A percentile compares a stretch with the other conserved stretches of the same genome.
Conservation (phyloP, 106 monocot genomes). For the Xerophyta viscosa region DNA sequence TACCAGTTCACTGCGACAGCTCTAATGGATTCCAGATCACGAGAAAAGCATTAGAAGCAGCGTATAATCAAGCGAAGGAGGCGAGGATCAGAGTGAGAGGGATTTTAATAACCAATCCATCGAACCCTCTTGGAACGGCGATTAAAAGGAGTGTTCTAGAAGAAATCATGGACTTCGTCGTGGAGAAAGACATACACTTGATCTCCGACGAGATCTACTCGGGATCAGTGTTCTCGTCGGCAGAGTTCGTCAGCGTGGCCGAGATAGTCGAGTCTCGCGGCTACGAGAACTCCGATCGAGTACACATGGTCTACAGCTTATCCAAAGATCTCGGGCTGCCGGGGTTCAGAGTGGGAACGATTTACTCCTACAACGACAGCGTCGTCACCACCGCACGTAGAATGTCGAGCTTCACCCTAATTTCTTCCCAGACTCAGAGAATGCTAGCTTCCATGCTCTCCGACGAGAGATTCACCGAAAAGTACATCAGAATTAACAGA, state of each 20-base stretch:
- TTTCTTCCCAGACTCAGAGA: conserved; percentile 71
- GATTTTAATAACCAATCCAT: conserved; percentile 57
- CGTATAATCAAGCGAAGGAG: conserved; percentile 20
- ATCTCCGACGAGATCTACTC: conserved; percentile 90
- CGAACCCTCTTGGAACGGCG: conserved; percentile 48
- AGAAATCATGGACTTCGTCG: conserved; percentile 35
- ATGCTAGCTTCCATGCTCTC: conserved; percentile 56
- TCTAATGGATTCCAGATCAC: conserved; percentile 52
- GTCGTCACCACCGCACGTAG: conserved; percentile 67
- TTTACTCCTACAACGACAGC: conserved; percentile 61
- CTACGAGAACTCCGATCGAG: conserved; percentile 14
- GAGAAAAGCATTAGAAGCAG: conserved; percentile 21
- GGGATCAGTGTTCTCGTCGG: conserved; percentile 59
- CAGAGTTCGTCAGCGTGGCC: conserved; percentile 62
- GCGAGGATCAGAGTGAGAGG: conserved; percentile 24
- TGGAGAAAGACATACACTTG: conserved; percentile 52
- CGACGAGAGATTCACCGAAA: conserved; percentile 40
- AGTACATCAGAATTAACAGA: conserved; percentile 49
- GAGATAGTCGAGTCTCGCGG: conserved; percentile 35
- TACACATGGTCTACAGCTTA: conserved; percentile 82
- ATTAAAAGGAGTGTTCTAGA: conserved; percentile 33
- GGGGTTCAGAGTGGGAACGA: conserved; percentile 61
- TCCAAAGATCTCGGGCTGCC: conserved; percentile 77
- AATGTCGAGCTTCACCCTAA: conserved; percentile 79
- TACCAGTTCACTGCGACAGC: conserved; percentile 55